Evolutionary conservation across 106 monocot genomes (phyloP).

Genomic region (Alisma plantagoaquatica): DNA sequence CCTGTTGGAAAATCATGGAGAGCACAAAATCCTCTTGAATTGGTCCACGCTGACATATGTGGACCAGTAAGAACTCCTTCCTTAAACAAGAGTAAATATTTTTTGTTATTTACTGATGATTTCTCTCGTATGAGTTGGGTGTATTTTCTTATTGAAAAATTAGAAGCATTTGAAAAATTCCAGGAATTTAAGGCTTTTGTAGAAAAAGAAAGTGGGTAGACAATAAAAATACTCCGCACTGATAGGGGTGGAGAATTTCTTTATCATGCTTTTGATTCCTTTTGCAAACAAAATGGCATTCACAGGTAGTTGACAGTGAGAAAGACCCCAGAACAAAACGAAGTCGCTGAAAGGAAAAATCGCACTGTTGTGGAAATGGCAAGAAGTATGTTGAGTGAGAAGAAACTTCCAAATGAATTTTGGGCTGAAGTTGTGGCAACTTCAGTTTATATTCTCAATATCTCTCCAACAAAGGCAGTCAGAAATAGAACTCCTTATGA

Average conservation of each 20-base stretch:
- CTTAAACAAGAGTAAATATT: neutral
- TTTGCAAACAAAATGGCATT: slow-evolving; percentile 1
- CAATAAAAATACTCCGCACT: neutral
- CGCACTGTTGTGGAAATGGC: slow-evolving; percentile 1
- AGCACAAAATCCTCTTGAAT: neutral
- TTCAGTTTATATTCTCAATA: neutral
- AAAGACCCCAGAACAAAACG: neutral
- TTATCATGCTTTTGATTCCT: neutral
- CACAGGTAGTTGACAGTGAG: neutral
- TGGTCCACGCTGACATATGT: slow-evolving; percentile 2
- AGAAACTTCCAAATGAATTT: neutral
- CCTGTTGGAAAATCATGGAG: neutral
- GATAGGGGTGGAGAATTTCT: slow-evolving; percentile 6
- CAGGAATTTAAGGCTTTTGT: slow-evolving; percentile 1
- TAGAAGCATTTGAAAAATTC: slow-evolving; percentile 1
- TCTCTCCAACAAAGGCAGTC: slow-evolving; percentile 1
- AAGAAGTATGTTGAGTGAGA: neutral
- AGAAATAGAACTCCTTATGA: slow-evolving; percentile 5
- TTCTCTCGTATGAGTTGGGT: slow-evolving; percentile 3
- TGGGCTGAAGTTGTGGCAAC: slow-evolving; percentile 7
- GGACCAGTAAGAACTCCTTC: neutral
- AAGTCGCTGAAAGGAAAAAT: slow-evolving; percentile 8
- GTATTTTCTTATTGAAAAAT: neutral
- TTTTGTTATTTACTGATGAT: slow-evolving; percentile 2
- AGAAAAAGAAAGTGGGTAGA: neutral